A percentile compares a stretch with the other conserved stretches of the same genome.
Conservation (phyloP, 768 basidiomycete genomes). For the Naganishia onofrii region DNA sequence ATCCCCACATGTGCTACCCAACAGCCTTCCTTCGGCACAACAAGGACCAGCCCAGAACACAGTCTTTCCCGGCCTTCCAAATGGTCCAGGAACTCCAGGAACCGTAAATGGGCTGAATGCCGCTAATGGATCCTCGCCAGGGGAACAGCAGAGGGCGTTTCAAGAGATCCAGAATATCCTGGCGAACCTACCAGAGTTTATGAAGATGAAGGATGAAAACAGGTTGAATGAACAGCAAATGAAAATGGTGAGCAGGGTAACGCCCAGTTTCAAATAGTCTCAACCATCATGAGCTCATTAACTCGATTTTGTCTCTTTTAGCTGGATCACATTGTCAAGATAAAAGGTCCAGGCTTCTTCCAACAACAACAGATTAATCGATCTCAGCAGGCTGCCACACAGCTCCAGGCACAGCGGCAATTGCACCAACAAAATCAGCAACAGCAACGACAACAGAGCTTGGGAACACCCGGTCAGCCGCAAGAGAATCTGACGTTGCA, state of each 20-base stretch:
- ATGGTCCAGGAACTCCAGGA: neutral
- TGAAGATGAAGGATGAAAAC: slow-evolving; percentile 31
- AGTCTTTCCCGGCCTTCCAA: neutral
- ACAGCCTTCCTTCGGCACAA: neutral
- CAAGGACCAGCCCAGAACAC: neutral
- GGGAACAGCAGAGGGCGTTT: neutral
- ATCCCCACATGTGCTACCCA: slow-evolving; percentile 10
- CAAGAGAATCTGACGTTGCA: slow-evolving; percentile 15
- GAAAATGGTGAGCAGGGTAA: slow-evolving; percentile 3
- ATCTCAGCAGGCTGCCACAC: slow-evolving; percentile 3
- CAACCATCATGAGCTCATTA: neutral
- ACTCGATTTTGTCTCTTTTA: neutral
- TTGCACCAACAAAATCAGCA: slow-evolving; percentile 19
- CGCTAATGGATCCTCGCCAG: neutral
- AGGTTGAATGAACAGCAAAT: slow-evolving; percentile 12
- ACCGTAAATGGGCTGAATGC: slow-evolving; percentile 6
- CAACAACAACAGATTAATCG: slow-evolving; percentile 4
- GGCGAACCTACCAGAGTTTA: slow-evolving; percentile 23
- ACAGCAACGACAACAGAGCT: slow-evolving; percentile 21
- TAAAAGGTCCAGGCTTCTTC: slow-evolving; percentile 13
- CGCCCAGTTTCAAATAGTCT: neutral
- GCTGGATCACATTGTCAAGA: slow-evolving; percentile 22
- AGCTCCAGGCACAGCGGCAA: slow-evolving; percentile 24
- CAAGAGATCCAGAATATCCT: slow-evolving; percentile 25
- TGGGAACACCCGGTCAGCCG: neutral